Conservation (phyloP, 2,329 filamentous ascomycete genomes). For the Pyrenophora seminiperda region DNA sequence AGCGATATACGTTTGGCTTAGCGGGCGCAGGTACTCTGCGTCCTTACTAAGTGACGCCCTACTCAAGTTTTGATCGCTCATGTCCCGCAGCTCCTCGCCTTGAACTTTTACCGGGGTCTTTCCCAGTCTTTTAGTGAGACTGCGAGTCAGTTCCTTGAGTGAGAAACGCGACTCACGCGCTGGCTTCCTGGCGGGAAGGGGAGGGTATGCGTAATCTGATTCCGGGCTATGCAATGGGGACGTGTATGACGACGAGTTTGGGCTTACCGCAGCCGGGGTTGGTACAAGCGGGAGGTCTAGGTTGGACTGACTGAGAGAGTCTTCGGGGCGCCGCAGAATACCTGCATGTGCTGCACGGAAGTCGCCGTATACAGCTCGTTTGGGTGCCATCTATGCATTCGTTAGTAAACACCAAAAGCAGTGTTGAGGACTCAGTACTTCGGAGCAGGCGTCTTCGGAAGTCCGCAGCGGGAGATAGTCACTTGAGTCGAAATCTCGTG, state of each 20-base stretch:
- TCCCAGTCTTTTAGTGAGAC: slow-evolving; percentile 32
- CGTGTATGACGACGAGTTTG: slow-evolving; percentile 34
- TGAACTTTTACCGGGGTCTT: slow-evolving; percentile 20
- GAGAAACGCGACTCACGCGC: slow-evolving; percentile 38
- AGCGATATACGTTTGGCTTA: slow-evolving; percentile 24
- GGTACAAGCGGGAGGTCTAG: slow-evolving; percentile 31
- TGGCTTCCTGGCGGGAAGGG: slow-evolving; percentile 23
- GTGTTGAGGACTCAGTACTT: slow-evolving; percentile 15
- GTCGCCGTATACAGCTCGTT: slow-evolving; percentile 38
- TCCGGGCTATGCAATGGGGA: slow-evolving; percentile 35
- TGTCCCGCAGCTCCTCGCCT: slow-evolving; percentile 33
- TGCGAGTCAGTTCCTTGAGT: slow-evolving; percentile 38
- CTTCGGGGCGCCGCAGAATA: slow-evolving; percentile 30
- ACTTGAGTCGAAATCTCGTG: slow-evolving; percentile 41
- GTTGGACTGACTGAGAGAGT: slow-evolving; percentile 17
- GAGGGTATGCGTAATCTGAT: slow-evolving; percentile 27
- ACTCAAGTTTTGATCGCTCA: slow-evolving; percentile 17
- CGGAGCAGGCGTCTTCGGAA: slow-evolving; percentile 30
- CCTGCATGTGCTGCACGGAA: slow-evolving; percentile 38
- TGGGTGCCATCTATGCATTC: slow-evolving; percentile 38
- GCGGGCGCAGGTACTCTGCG: slow-evolving; percentile 26
- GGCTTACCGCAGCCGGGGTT: slow-evolving; percentile 33
- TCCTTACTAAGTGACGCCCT: slow-evolving; percentile 20
- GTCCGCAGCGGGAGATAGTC: slow-evolving; percentile 37
- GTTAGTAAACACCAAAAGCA: not conserved